phyloP scores from a whole-genome alignment of 805 yeast species.

The Kluyveromyces nonfermentans region DNA sequence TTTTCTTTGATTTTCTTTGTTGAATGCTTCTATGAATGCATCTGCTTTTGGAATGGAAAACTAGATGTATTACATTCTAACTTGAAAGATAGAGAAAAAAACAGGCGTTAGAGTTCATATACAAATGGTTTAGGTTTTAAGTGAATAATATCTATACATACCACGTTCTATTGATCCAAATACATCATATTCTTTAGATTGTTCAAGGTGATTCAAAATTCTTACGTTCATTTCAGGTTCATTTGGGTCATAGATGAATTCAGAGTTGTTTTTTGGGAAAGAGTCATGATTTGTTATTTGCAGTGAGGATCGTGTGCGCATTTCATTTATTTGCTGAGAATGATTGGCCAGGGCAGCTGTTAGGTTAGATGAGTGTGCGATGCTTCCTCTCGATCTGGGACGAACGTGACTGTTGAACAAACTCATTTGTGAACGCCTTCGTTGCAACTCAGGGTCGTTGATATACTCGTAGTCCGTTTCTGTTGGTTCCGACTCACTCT shows the following conservation, averaged over 20 bases:
- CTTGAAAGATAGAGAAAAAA: not conserved
- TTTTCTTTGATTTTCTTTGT: too few species aligned
- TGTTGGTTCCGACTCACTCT: slow-evolving; percentile 2
- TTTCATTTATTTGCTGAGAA: not conserved
- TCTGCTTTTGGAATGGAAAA: not conserved
- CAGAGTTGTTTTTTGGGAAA: not conserved
- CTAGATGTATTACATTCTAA: not conserved
- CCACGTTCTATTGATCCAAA: slow-evolving; percentile 38
- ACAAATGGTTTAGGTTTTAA: slow-evolving; percentile 25
- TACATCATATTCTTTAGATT: slow-evolving; percentile 30
- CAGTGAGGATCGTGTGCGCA: not conserved
- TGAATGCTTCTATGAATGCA: too few species aligned
- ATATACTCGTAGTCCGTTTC: slow-evolving; percentile 27
- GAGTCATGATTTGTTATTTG: not conserved
- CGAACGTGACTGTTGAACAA: slow-evolving; percentile 8
- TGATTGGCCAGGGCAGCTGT: not conserved
- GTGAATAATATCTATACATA: slow-evolving; percentile 35
- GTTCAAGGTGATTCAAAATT: slow-evolving; percentile 21
- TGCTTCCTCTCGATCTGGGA: slow-evolving; percentile 1
- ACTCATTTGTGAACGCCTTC: slow-evolving; percentile 26
- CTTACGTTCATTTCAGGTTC: slow-evolving; percentile 19
- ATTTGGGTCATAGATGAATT: slow-evolving; percentile 19
- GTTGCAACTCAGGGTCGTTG: slow-evolving; percentile 22
- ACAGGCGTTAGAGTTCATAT: not conserved
- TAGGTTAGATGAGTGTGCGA: not conserved